These are phyloP conservation scores for Agaricales sp. DNA, from an alignment of 1,284 basidiomycete species.

Conservation along the genomic window DNA sequence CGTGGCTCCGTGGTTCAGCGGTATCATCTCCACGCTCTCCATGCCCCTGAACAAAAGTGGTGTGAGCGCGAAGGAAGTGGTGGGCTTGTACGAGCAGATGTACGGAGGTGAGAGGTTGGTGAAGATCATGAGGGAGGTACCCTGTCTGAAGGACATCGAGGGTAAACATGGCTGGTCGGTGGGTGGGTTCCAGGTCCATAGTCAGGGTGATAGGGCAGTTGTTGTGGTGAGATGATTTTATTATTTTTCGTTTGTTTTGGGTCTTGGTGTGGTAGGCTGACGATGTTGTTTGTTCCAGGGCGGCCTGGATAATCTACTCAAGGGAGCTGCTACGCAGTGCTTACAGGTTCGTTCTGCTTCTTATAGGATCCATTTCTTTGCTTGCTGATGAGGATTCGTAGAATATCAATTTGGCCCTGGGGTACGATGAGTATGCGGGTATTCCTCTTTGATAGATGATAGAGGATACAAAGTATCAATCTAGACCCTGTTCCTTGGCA, in stretches of 20 bases:
- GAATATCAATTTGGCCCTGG: conserved; percentile 93
- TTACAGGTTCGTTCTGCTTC: conserved; percentile 55
- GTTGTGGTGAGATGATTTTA: conserved; percentile 82
- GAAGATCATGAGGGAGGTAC: conserved; percentile 57
- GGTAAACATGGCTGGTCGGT: conserved; percentile 83
- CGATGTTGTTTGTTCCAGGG: conserved; percentile 43
- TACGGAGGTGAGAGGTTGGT: conserved; percentile 75
- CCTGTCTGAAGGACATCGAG: conserved; percentile 70
- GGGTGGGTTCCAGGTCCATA: conserved; percentile 93
- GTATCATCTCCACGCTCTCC: conserved; percentile 82
- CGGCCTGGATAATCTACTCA: conserved; percentile 91
- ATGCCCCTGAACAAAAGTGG: conserved; percentile 64
- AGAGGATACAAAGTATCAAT: too few species aligned
- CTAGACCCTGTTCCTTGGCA: too few species aligned
- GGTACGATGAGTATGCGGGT: conserved; percentile 85
- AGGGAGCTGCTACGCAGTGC: conserved; percentile 97
- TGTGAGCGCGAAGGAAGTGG: conserved; percentile 65
- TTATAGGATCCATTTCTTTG: conserved; percentile 1
- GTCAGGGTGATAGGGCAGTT: conserved; percentile 80
- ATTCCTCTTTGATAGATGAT: conserved; percentile 31
- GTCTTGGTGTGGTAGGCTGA: conserved; percentile 6
- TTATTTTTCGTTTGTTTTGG: conserved; percentile 15
- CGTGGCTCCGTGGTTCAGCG: conserved; percentile 94
- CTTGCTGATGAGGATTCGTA: conserved; percentile 22
- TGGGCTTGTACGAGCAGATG: conserved; percentile 67